phyloP scores from a whole-genome alignment of 768 basidiomycete species.

The Aureoboletus auriporus region DNA sequence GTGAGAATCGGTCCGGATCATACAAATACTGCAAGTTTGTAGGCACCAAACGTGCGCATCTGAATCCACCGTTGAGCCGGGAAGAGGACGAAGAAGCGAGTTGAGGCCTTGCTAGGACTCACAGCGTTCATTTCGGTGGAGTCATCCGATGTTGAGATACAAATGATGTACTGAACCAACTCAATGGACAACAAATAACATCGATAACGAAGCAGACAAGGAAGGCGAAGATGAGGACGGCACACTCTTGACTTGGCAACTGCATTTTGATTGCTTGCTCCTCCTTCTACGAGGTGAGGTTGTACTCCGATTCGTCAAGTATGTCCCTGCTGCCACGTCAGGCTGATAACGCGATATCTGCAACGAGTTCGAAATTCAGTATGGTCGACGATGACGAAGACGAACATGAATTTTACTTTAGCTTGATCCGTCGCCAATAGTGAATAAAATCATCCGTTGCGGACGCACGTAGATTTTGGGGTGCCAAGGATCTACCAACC shows the following conservation, averaged over 20 bases:
- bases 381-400: constrained; percentile 60
- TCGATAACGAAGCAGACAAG: constrained; percentile 5
- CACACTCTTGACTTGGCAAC: constrained; percentile 82
- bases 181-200: too few species aligned
- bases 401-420: constrained; percentile 30
- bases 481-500: background rate
- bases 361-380: constrained; percentile 88
- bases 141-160: too few species aligned
- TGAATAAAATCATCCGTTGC: background rate
- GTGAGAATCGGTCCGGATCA: too few species aligned
- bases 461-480: background rate
- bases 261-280: constrained; percentile 85
- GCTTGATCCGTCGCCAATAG: background rate
- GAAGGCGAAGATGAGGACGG: constrained; percentile 56
- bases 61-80: too few species aligned
- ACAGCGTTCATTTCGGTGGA: too few species aligned
- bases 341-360: constrained; percentile 93
- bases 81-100: too few species aligned
- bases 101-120: too few species aligned
- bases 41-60: too few species aligned
- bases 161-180: too few species aligned
- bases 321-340: constrained; percentile 82
- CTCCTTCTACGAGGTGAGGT: constrained; percentile 89
- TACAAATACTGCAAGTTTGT: too few species aligned
- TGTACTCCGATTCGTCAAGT: constrained; percentile 95